Percentiles rank a stretch among this genome's conserved stretches.
phyloP scores from a whole-genome alignment of 768 basidiomycete species.

The Boletus reticuloceps region DNA sequence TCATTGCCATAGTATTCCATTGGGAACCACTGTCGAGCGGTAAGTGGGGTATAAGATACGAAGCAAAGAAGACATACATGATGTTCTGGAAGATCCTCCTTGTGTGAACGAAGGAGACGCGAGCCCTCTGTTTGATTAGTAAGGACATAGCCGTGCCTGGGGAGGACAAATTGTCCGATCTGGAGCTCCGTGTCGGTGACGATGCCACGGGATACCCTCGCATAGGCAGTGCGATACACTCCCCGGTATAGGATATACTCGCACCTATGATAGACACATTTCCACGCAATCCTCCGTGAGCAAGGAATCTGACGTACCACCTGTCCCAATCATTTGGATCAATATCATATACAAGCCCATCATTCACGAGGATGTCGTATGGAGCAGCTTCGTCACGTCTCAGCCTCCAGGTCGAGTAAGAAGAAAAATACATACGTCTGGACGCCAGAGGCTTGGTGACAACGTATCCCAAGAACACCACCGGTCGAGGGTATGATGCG shows the following conservation, averaged over 20 bases:
- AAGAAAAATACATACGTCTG: constrained; percentile 49
- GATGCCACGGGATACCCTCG: constrained; percentile 74
- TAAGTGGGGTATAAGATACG: background rate
- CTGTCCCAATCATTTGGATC: constrained; percentile 69
- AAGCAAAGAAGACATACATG: constrained; percentile 45
- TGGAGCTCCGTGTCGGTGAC: constrained; percentile 92
- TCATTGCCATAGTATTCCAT: constrained; percentile 63
- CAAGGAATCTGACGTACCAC: constrained; percentile 44
- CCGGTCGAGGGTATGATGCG: constrained; percentile 63
- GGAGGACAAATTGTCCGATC: constrained; percentile 81
- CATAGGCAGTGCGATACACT: constrained; percentile 77
- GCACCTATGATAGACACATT: constrained; percentile 51
- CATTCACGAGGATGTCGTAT: constrained; percentile 72
- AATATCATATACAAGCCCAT: constrained; percentile 78
- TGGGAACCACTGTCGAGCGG: constrained; percentile 64
- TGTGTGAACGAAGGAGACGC: constrained; percentile 63
- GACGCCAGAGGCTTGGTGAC: constrained; percentile 64
- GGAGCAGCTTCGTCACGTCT: constrained; percentile 53
- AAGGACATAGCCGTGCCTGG: constrained; percentile 51
- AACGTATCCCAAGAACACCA: constrained; percentile 81
- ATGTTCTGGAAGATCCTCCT: constrained; percentile 61
- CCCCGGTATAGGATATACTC: constrained; percentile 89
- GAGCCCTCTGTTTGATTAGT: constrained; percentile 59
- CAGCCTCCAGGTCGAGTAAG: constrained; percentile 3
- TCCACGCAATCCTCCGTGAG: background rate